phyloP scores from a whole-genome alignment of 192 early-diverging fungal species.

The Dissophora ornata region DNA sequence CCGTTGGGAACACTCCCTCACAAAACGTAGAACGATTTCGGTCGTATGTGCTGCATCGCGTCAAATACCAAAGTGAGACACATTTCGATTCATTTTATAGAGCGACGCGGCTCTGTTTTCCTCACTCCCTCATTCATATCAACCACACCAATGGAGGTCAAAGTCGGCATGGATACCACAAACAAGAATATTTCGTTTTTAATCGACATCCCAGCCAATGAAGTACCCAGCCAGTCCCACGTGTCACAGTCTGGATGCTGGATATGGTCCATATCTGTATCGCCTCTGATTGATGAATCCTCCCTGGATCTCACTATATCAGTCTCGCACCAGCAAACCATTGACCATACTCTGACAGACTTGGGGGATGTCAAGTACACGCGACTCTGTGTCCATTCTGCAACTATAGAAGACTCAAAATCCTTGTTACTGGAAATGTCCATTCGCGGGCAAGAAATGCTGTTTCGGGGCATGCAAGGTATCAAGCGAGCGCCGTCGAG shows the following conservation, averaged over 20 bases:
- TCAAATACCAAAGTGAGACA: not conserved
- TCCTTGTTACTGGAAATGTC: slow-evolving; percentile 10
- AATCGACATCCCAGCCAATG: not conserved
- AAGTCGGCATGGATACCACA: not conserved
- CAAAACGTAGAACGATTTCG: too few relatives aligned
- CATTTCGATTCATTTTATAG: not conserved
- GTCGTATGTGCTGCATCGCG: not conserved
- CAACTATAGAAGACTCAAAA: not conserved
- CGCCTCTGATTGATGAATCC: not conserved
- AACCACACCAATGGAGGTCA: not conserved
- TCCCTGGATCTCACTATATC: not conserved
- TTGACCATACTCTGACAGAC: too few relatives aligned
- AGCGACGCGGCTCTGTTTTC: not conserved
- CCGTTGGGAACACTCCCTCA: too few relatives aligned
- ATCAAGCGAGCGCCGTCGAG: not conserved
- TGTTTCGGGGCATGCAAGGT: slow-evolving; percentile 23
- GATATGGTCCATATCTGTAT: slow-evolving; percentile 1
- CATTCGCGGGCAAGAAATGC: not conserved
- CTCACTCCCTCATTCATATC: not conserved
- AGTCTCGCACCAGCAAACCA: not conserved
- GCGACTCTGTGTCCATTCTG: slow-evolving; percentile 8
- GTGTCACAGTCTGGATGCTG: not conserved
- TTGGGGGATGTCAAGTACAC: too few relatives aligned
- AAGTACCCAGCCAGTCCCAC: not conserved
- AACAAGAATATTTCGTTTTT: too few relatives aligned